Base-by-base conservation (phyloP, 768 basidiomycete genomes). In the Pleurotus tuber-regium region DNA sequence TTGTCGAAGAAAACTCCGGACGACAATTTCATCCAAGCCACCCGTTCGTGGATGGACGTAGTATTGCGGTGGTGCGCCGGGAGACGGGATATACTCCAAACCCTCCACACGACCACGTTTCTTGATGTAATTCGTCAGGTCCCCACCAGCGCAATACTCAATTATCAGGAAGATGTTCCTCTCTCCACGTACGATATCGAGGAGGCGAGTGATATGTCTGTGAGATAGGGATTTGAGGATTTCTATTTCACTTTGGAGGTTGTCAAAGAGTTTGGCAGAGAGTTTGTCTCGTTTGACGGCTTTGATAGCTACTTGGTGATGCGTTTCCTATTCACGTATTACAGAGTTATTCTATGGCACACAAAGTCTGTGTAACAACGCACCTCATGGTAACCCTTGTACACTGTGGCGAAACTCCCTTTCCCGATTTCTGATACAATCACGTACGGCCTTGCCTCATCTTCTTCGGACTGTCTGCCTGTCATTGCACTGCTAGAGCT, bases 161-260 rank as follows among this genome's bases (percentile, higher is more conserved):
- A 98, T 99, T 61, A 99, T 87, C 51, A 99, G 84, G 72, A 97
- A 98, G 61, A 91, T 87, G 60, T 88, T 80, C 51, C 78, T 77
- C 58, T 89, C 86, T 2, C 86, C 84, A 41, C 85, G 80, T 55
- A 98, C 84, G 57, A 98, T 95, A 65, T 98, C 93, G 48, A 94
- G 83, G 23, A 99, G 75, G 58, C 84, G 85, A 6, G 97, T 98
- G 47, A 99, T 90, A 70, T 98, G 93, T 36, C 89, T 76, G 68
- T 99, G 94, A 4, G 87, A 89, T 44, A 98, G 80, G 1, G 86
- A 85, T 73, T 98, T 98, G 61, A 98, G 82, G 56, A 99, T 98
- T 56, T 92, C 86, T 53, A 98, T 98, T 76, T 99, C 97, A 60
- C 89, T 90, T 66, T 97, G 93, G n/a, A 98, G 82, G 64, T 98